Evolutionary conservation across 306 rosid genomes (phyloP), one percentile per base, ranked within the genome.

Genomic region (Cicer yamashitae): DNA sequence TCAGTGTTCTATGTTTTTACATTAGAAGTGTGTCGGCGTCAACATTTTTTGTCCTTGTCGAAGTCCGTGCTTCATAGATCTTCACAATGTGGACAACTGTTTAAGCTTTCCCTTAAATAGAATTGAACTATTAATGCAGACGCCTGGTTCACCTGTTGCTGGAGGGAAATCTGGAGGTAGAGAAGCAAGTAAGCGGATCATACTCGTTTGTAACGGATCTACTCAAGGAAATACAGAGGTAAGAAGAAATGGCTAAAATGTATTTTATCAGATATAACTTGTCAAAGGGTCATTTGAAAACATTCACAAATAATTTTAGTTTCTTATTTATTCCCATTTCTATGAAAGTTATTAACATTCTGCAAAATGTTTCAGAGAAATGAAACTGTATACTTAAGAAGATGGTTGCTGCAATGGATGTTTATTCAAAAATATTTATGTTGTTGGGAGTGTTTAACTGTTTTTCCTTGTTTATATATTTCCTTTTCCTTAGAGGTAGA

Each of bases 91-190:
- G 61, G 48, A 77, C 70, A 85, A 58, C 47, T 18, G 75, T 79
- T 70, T 61, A 46, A 43, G 53, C 53, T 68, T 25, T 70, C 68
- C 77, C 77, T 53, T 71, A 71, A 87, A 73, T 72, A 70, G 50
- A 77, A 70, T 77, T 82, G 60, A 80, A 79, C 70, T 71, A 34
- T 76, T 78, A 73, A 77, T 85, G 96, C 90, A 92, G 97, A 94
- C 96, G 51, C 97, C 97, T n/a, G 90, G 90, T 79, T 92, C 99
- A 51, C 99, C 99, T 34, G 75, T 94, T 76, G 93, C 85, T 67
- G 65, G 84, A 47, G 89, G 96, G 75, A 87, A 90, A 77, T 87
- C 93, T 50, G 93, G 85, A 70, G 99, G 97, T 75, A 88, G 97
- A 77, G 87, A 85, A 69, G 10, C 93, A 14, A 76, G 81, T 45